Percentiles rank a stretch among this genome's conserved stretches.
Evolutionary conservation across 2,329 filamentous ascomycete genomes (phyloP).

Genomic region (Penicillium psychrosexuale): DNA sequence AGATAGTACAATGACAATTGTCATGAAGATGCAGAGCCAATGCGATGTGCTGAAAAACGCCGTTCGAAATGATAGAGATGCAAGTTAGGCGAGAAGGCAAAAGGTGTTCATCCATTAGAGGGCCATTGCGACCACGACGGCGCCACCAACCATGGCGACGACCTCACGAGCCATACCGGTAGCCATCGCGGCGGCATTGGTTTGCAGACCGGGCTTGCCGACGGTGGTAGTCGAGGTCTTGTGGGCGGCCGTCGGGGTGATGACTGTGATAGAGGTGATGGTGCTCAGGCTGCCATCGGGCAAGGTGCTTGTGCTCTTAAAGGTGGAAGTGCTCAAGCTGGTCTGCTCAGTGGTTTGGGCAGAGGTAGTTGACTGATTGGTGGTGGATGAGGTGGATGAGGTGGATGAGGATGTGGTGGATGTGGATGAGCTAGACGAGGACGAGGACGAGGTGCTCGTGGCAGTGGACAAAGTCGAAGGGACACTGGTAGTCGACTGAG

Average conservation of each 20-base stretch:
- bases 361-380: conserved; percentile 18
- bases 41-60: conserved; percentile 11
- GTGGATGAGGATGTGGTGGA: conserved; percentile 11
- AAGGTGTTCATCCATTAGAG: conserved; percentile 24
- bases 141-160: conserved; percentile 41
- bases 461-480: conserved; percentile 21
- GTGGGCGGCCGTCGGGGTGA: conserved; percentile 34
- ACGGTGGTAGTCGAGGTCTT: conserved; percentile 20
- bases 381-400: conserved; percentile 7
- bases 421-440: background rate
- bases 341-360: conserved; percentile 23
- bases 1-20: conserved; percentile 23
- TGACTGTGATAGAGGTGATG: conserved; percentile 46
- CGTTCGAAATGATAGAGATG: conserved; percentile 1
- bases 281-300: conserved; percentile 43
- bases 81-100: background rate
- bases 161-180: conserved; percentile 35
- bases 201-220: conserved; percentile 40
- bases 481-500: conserved; percentile 12
- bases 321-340: conserved; percentile 39
- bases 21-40: conserved; percentile 15
- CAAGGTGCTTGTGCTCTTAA: conserved; percentile 41
- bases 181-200: conserved; percentile 30
- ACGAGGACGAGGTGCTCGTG: conserved; percentile 9
- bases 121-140: conserved; percentile 40